Evolutionary conservation across 495 filamentous ascomycete species (phyloP).

Genomic region (Chaetomium fimeti): DNA sequence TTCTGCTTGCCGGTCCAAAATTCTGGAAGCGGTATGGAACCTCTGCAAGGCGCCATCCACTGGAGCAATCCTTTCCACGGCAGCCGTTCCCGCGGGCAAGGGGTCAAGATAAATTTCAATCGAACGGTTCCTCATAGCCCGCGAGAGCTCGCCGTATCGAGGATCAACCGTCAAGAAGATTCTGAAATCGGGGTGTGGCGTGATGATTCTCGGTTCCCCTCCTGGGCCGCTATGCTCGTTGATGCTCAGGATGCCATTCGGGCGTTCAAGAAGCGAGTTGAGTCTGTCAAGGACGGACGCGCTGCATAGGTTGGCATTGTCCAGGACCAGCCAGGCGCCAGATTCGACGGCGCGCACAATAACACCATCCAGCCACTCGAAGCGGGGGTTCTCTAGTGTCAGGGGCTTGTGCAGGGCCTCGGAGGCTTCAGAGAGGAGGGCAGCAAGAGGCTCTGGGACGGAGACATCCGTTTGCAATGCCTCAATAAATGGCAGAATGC

Average conservation of each 20-base stretch:
- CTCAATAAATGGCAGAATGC: constrained; percentile 37
- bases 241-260: constrained; percentile 79
- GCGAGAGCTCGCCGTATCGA: constrained; percentile 86
- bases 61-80: constrained; percentile 36
- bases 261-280: constrained; percentile 85
- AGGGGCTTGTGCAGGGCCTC: constrained; percentile 46
- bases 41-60: constrained; percentile 46
- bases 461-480: constrained; percentile 30
- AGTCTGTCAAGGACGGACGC: constrained; percentile 91
- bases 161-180: constrained; percentile 95
- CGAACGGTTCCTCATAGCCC: constrained; percentile 94
- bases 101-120: constrained; percentile 78
- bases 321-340: constrained; percentile 89
- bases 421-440: constrained; percentile 34
- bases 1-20: constrained; percentile 20
- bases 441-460: constrained; percentile 30
- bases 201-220: constrained; percentile 76
- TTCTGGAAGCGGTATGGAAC: constrained; percentile 32
- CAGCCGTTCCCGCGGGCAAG: constrained; percentile 23
- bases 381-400: constrained; percentile 66
- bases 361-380: constrained; percentile 94
- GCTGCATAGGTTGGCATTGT: constrained; percentile 95
- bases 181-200: constrained; percentile 82
- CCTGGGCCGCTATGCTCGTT: constrained; percentile 85
- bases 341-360: constrained; percentile 81